Base-by-base conservation (phyloP, 441 rosid species). In the Kokia cookei region DNA sequence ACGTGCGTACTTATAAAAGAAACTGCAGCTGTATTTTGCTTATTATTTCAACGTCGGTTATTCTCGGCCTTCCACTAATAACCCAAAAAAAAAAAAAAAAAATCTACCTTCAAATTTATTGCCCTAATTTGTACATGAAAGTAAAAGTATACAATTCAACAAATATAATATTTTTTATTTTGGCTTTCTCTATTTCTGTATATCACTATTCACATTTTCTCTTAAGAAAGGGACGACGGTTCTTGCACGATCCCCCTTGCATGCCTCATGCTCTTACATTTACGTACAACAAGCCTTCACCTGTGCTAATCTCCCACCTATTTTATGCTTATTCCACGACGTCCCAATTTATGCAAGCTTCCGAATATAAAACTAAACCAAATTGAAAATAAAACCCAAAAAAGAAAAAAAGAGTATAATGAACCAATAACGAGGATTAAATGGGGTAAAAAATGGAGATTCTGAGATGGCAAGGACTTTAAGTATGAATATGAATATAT, bases 41-140 rank as follows among this genome's bases (percentile, higher is more conserved):
- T 37, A 37, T 37, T 37, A 37, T 37, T 37, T 37, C 40, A 37
- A 37, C 54, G 13, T 65, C 15, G 0, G 27, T 47, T 14, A 26
- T 65, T 65, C 51, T 65, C 19, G 22, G 29, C 74, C 58, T 66
- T 58, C 51, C 72, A 62, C 68, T 48, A 69, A 70, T 40, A 68
- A 60, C 76, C 35, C n/a, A n/a, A n/a, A n/a, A n/a, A 4, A 32
- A 32, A 32, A 37, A 5, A 32, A 35, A 60, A 62, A 60, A 62
- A 48, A 35, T 12, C 60, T 29, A 69, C 64, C 77, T 82, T 42
- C 77, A 78, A 73, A 79, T 82, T 37, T 78, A 86, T 77, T 75
- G 78, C 77, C 76, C 47, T 67, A 48, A 59, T 82, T 77, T 84
- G 73, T 84, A 82, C 84, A 74, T 72, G 55, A 69, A 69, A 48